phyloP scores from a whole-genome alignment of 345 rosid genomes.

The Eucalyptus erythrocorys region DNA sequence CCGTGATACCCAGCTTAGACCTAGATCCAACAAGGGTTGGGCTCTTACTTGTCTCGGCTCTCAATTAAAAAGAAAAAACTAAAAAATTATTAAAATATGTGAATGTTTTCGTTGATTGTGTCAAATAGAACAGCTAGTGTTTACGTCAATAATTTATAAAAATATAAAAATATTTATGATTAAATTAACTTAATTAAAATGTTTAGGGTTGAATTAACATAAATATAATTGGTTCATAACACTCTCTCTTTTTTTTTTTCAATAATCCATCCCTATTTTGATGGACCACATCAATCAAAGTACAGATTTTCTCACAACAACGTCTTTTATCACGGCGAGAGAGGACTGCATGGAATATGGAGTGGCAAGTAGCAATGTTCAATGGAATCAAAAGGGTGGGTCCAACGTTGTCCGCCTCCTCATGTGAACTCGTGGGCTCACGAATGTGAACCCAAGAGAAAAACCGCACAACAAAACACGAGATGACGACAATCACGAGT shows the following conservation, averaged over 20 bases:
- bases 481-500: background rate
- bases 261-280: background rate
- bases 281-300: background rate
- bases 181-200: no score
- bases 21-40: fast-evolving
- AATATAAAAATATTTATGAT: fast-evolving
- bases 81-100: no score
- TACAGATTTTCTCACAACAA: background rate
- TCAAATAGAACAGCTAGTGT: fast-evolving
- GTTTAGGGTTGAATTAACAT: fast-evolving
- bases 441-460: background rate
- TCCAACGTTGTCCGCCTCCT: background rate
- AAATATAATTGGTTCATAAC: fast-evolving
- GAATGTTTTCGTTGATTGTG: fast-evolving
- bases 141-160: fast-evolving
- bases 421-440: background rate
- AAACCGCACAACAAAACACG: background rate
- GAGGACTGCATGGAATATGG: background rate
- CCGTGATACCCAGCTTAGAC: fast-evolving
- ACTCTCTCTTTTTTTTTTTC: fast-evolving
- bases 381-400: background rate
- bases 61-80: no score
- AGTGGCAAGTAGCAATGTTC: background rate
- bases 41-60: no score
- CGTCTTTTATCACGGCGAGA: background rate